phyloP scores from a whole-genome alignment of 75 land plant genomes.

The Adiantum capillusveneris region DNA sequence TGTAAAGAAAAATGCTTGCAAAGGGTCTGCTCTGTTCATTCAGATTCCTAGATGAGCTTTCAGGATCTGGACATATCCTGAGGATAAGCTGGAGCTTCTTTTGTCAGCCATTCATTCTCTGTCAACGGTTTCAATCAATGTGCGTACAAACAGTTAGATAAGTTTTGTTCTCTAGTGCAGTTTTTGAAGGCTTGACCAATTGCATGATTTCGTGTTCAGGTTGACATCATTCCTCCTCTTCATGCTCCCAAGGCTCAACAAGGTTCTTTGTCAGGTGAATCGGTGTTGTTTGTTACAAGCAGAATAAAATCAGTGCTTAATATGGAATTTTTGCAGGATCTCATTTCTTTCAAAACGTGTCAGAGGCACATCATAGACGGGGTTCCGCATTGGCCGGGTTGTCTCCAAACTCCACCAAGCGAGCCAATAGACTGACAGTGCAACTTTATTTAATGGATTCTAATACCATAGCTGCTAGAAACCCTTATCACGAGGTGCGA shows the following conservation, averaged over 20 bases:
- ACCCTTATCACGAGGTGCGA: slow-evolving; percentile 26
- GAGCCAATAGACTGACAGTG: slow-evolving; percentile 2
- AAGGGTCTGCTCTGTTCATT: no score
- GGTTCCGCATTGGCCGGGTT: neutral
- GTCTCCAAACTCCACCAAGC: slow-evolving; percentile 6
- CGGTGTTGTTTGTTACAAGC: neutral
- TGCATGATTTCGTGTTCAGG: slow-evolving; percentile 8
- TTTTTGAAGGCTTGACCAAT: no score
- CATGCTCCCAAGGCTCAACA: neutral
- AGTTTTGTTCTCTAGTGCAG: no score
- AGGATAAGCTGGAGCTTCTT: slow-evolving; percentile 17
- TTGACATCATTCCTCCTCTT: slow-evolving; percentile 12
- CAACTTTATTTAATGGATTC: slow-evolving; percentile 17
- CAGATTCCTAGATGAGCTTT: neutral
- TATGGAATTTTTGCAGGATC: slow-evolving; percentile 1
- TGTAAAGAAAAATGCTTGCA: no score
- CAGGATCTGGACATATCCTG: slow-evolving; percentile 31
- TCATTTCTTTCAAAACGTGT: neutral
- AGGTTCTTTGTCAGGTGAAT: neutral
- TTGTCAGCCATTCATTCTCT: slow-evolving; percentile 10
- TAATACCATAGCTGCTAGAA: slow-evolving; percentile 23
- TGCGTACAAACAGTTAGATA: slow-evolving; percentile 1
- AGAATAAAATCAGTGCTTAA: neutral
- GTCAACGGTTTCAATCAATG: slow-evolving; percentile 14
- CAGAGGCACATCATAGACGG: neutral